phyloP scores from a whole-genome alignment of 2,329 filamentous ascomycete species.

The Aspergillus ochraceoroseus region DNA sequence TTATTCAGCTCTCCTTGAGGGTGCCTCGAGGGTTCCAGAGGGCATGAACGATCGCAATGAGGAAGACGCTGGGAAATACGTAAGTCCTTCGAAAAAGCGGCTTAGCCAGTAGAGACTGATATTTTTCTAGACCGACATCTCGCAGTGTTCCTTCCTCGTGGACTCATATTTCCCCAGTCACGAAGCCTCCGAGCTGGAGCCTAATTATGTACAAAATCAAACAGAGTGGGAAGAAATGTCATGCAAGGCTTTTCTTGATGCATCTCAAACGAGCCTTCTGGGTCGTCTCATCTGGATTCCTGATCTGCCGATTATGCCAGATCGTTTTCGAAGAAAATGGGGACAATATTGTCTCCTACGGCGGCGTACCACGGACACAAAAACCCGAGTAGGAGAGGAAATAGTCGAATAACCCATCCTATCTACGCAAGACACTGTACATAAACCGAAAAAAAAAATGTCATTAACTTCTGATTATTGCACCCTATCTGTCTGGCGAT shows the following conservation, averaged over 20 bases:
- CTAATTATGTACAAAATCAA: conserved; percentile 69
- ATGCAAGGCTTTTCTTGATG: conserved; percentile 77
- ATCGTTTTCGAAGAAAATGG: conserved; percentile 69
- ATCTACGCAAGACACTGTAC: conserved; percentile 1
- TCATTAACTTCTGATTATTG: not conserved
- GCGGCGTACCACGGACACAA: conserved; percentile 41
- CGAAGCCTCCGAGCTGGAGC: conserved; percentile 63
- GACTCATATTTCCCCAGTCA: conserved; percentile 72
- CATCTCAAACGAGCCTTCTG: conserved; percentile 65
- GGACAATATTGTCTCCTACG: conserved; percentile 80
- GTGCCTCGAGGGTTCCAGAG: conserved; percentile 73
- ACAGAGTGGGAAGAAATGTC: conserved; percentile 72
- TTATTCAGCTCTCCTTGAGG: conserved; percentile 69
- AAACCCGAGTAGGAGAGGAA: too few relatives aligned
- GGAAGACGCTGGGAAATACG: conserved; percentile 84
- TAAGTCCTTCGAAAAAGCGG: conserved; percentile 35
- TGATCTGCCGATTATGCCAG: conserved; percentile 63
- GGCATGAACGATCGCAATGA: conserved; percentile 91
- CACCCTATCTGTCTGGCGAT: conserved; percentile 16
- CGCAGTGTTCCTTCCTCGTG: conserved; percentile 74
- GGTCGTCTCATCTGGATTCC: conserved; percentile 80
- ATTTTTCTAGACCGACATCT: conserved; percentile 56
- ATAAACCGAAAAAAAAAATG: not conserved
- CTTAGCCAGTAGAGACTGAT: conserved; percentile 12
- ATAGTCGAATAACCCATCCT: not conserved